Percentiles rank a stretch among this genome's conserved stretches.
phyloP scores from a whole-genome alignment of 306 rosid genomes.

The Pueraria montana region DNA sequence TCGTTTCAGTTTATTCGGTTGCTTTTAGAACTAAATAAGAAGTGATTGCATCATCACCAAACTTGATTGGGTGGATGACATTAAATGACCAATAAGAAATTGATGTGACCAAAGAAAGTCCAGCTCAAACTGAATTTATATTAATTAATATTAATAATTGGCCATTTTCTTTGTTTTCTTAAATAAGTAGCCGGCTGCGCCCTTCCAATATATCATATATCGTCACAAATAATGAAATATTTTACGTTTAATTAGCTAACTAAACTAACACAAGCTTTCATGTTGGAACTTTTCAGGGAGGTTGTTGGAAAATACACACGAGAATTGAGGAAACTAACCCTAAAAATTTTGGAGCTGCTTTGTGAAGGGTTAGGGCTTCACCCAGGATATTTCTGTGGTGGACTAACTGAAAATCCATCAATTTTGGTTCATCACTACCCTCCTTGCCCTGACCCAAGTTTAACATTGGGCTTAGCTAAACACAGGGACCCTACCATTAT shows the following conservation, averaged over 20 bases:
- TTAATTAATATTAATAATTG: not conserved
- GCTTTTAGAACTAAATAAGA: constrained; percentile 19
- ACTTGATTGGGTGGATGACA: not conserved
- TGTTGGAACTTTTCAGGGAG: constrained; percentile 52
- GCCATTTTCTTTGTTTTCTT: not conserved
- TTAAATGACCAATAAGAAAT: constrained; percentile 10
- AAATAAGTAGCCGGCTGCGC: not conserved
- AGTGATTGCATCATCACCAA: constrained; percentile 24
- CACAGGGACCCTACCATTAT: constrained; percentile 71
- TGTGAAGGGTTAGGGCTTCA: constrained; percentile 70
- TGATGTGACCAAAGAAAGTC: constrained; percentile 28
- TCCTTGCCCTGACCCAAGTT: constrained; percentile 78
- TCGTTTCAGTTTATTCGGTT: not conserved
- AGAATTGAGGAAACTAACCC: constrained; percentile 55
- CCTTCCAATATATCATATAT: not conserved
- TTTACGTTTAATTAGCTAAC: not conserved
- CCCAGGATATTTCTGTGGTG: constrained; percentile 54
- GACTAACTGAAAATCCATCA: constrained; percentile 54
- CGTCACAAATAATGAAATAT: not conserved
- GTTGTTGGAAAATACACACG: constrained; percentile 52
- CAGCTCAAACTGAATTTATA: constrained; percentile 18
- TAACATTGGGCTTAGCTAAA: constrained; percentile 70
- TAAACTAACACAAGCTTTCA: not conserved
- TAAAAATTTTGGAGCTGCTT: constrained; percentile 61
- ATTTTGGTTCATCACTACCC: constrained; percentile 72